A percentile compares a stretch with the other conserved stretches of the same genome.
Evolutionary conservation across 768 basidiomycete genomes (phyloP).

Genomic region (Boletus speciosus): DNA sequence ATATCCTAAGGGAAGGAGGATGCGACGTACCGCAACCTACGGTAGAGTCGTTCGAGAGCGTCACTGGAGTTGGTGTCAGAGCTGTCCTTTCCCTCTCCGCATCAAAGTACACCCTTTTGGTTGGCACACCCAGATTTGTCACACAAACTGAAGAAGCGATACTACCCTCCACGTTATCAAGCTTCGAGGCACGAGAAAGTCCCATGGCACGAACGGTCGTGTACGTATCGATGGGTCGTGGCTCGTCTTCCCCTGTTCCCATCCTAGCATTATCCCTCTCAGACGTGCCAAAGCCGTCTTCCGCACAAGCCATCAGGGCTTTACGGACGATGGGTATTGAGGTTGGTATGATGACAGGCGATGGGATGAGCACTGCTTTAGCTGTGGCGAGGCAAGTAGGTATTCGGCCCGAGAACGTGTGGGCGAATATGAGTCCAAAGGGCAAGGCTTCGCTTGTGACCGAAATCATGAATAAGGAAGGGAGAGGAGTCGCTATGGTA

Average conservation of each 20-base stretch:
- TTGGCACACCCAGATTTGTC: slow-evolving; percentile 77
- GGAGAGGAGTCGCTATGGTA: slow-evolving; percentile 91
- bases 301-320: slow-evolving; percentile 75
- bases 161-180: slow-evolving; percentile 56
- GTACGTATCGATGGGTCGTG: slow-evolving; percentile 65
- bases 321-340: slow-evolving; percentile 87
- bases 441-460: slow-evolving; percentile 87
- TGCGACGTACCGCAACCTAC: slow-evolving; percentile 46
- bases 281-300: slow-evolving; percentile 84
- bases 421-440: slow-evolving; percentile 91
- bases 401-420: slow-evolving; percentile 77
- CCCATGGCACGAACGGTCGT: slow-evolving; percentile 79
- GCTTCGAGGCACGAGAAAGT: slow-evolving; percentile 71
- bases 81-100: slow-evolving; percentile 57
- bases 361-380: slow-evolving; percentile 77
- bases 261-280: slow-evolving; percentile 81
- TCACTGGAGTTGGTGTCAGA: slow-evolving; percentile 86
- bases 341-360: slow-evolving; percentile 93
- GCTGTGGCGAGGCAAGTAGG: slow-evolving; percentile 91
- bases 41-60: slow-evolving; percentile 77
- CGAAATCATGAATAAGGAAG: slow-evolving; percentile 74
- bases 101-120: slow-evolving; percentile 54
- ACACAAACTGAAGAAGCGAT: slow-evolving; percentile 47
- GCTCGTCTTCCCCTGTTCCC: slow-evolving; percentile 44
- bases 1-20: slow-evolving; percentile 44